Evolutionary conservation across 257 asterid species (phyloP).

Genomic region (Salvia hispanica): DNA sequence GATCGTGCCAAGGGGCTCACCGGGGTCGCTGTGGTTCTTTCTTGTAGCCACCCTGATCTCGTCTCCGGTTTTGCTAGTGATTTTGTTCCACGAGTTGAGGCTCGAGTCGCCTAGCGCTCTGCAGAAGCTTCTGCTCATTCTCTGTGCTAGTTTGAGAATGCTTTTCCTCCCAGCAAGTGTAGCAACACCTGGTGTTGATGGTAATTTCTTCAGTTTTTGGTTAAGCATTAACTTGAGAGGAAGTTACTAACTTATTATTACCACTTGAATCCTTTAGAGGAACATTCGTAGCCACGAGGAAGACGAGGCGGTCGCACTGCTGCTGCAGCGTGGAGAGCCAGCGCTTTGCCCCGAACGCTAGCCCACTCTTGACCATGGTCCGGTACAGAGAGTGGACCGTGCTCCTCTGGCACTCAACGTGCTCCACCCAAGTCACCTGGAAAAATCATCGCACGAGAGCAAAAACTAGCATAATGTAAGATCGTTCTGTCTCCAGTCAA

Average conservation of each 20-base stretch:
- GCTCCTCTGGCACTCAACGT: conserved; percentile 66
- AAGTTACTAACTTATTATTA: conserved; percentile 22
- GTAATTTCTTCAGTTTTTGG: background rate
- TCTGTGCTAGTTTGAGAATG: conserved; percentile 68
- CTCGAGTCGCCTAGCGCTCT: conserved; percentile 75
- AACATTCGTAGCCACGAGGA: conserved; percentile 81
- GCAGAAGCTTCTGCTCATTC: conserved; percentile 72
- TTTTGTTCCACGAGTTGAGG: conserved; percentile 73
- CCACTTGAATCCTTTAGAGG: conserved; percentile 81
- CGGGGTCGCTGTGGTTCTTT: conserved; percentile 63
- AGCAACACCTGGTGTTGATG: conserved; percentile 58
- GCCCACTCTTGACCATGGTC: conserved; percentile 67
- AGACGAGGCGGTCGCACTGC: conserved; percentile 72
- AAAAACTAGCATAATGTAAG: conserved; percentile 7
- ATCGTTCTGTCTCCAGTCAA: background rate
- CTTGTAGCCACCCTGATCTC: conserved; percentile 70
- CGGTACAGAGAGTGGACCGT: conserved; percentile 63
- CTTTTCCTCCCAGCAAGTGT: conserved; percentile 89
- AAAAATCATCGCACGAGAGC: background rate
- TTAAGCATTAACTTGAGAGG: background rate
- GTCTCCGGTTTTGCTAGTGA: conserved; percentile 62
- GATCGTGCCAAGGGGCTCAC: conserved; percentile 81
- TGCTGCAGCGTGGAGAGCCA: conserved; percentile 83
- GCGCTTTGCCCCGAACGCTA: conserved; percentile 84
- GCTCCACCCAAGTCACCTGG: conserved; percentile 98